Evolutionary conservation across 805 yeast species (phyloP).

Genomic region (Ogataea pini): DNA sequence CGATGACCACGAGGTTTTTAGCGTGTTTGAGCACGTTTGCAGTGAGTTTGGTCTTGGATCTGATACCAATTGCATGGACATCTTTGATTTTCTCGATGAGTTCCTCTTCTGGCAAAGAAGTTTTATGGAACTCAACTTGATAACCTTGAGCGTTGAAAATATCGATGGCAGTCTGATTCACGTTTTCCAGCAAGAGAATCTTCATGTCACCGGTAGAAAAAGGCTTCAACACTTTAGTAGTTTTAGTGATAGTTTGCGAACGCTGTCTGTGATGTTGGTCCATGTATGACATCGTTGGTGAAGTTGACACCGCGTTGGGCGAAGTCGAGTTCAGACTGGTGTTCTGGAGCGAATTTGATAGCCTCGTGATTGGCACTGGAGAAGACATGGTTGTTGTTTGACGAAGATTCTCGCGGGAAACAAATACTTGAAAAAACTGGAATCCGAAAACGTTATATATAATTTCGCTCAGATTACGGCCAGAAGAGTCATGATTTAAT

Average conservation of each 20-base stretch:
- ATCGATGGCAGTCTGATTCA: constrained; percentile 86
- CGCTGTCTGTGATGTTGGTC: constrained; percentile 45
- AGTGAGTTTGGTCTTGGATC: constrained; percentile 92
- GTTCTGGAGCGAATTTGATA: constrained; percentile 55
- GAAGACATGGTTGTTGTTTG: constrained; percentile 49
- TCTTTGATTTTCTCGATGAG: constrained; percentile 89
- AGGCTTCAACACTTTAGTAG: constrained; percentile 81
- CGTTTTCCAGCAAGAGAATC: constrained; percentile 87
- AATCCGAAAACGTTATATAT: not conserved
- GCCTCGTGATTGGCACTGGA: constrained; percentile 62
- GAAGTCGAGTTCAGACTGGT: constrained; percentile 46
- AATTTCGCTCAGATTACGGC: not conserved
- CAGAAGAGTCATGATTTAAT: constrained; percentile 5
- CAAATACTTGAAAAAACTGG: not conserved
- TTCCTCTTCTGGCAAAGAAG: constrained; percentile 89
- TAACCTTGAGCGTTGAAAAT: constrained; percentile 89
- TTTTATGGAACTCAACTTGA: constrained; percentile 92
- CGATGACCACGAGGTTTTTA: constrained; percentile 83
- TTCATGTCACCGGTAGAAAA: constrained; percentile 95
- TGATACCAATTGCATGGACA: constrained; percentile 96
- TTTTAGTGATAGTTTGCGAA: constrained; percentile 44
- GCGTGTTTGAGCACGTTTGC: constrained; percentile 81
- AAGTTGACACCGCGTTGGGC: constrained; percentile 75
- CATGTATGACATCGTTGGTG: constrained; percentile 73
- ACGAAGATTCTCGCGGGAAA: not conserved